These are phyloP conservation scores for Striga hermonthica DNA, from an alignment of 305 asterid species.

Conservation along the genomic window DNA sequence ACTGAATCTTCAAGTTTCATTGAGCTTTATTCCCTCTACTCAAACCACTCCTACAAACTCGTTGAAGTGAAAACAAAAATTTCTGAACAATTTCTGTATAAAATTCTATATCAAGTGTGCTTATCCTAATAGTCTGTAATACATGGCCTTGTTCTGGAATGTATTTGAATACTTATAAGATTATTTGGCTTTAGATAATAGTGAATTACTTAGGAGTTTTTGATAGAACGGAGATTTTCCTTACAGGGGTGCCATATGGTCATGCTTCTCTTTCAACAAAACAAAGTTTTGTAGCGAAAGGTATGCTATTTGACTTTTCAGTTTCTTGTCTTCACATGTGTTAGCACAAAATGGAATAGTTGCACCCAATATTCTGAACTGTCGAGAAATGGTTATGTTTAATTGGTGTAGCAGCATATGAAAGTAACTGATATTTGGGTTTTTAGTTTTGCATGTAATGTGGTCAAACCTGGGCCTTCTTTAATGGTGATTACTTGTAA, in stretches of 20 bases:
- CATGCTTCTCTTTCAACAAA: constrained; percentile 73
- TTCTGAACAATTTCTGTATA: constrained; percentile 10
- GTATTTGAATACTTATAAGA: constrained; percentile 22
- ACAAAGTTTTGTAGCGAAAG: constrained; percentile 82
- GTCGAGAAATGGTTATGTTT: constrained; percentile 14
- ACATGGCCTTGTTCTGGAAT: constrained; percentile 15
- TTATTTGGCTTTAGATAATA: constrained; percentile 32
- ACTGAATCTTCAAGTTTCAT: background rate
- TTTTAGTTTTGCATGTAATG: constrained; percentile 21
- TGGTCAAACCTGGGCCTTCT: constrained; percentile 21
- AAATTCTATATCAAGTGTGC: constrained; percentile 16
- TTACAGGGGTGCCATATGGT: constrained; percentile 89
- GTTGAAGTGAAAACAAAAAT: background rate
- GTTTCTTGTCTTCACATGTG: constrained; percentile 9
- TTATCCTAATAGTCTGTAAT: constrained; percentile 12
- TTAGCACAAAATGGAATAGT: constrained; percentile 24
- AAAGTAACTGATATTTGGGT: constrained; percentile 12
- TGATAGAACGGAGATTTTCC: constrained; percentile 50
- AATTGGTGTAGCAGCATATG: constrained; percentile 14
- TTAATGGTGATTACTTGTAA: constrained; percentile 20
- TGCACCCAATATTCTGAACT: constrained; percentile 19
- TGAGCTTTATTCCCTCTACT: background rate
- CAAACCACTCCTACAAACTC: constrained; percentile 2
- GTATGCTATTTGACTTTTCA: constrained; percentile 48
- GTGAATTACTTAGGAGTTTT: constrained; percentile 29